Percentiles rank a stretch among this genome's conserved stretches.
Evolutionary conservation across 2,329 filamentous ascomycete genomes (phyloP).

Genomic region (Monilinia laxa): DNA sequence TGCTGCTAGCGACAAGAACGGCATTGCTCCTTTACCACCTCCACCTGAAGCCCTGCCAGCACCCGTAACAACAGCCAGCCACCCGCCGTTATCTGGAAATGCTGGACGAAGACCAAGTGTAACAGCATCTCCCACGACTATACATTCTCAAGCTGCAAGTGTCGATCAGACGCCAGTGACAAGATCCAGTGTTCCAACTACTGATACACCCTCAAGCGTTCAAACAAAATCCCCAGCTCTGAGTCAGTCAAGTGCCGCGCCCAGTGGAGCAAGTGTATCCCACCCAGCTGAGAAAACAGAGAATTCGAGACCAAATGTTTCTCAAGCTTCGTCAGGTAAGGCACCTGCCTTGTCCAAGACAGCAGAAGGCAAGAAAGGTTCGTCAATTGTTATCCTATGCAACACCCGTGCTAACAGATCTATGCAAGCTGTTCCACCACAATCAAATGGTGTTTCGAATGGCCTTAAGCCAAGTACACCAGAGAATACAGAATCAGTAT

Average conservation of each 20-base stretch:
- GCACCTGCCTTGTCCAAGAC: conserved; percentile 44
- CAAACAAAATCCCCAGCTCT: conserved; percentile 54
- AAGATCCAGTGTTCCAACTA: conserved; percentile 41
- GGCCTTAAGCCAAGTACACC: conserved; percentile 46
- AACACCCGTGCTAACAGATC: conserved; percentile 28
- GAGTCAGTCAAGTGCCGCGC: conserved; percentile 46
- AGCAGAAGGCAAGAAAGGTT: conserved; percentile 49
- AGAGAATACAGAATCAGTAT: conserved; percentile 70
- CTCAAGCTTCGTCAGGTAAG: conserved; percentile 35
- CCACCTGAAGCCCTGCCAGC: conserved; percentile 67
- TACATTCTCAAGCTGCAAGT: conserved; percentile 48
- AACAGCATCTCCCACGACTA: conserved; percentile 55
- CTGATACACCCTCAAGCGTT: conserved; percentile 41
- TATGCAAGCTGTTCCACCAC: conserved; percentile 18
- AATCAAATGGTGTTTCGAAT: conserved; percentile 48
- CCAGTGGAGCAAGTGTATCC: conserved; percentile 46
- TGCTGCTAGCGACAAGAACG: conserved; percentile 86
- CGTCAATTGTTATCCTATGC: conserved; percentile 26
- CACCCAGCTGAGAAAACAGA: conserved; percentile 50
- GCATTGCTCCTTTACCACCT: conserved; percentile 89
- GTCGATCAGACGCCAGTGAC: conserved; percentile 40
- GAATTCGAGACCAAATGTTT: conserved; percentile 32
- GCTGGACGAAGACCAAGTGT: conserved; percentile 53
- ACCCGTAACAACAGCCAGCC: conserved; percentile 43
- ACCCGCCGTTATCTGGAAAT: conserved; percentile 42